These are phyloP conservation scores for Trametes versicolor DNA, from an alignment of 1,284 basidiomycete genomes.

Conservation along the genomic window DNA sequence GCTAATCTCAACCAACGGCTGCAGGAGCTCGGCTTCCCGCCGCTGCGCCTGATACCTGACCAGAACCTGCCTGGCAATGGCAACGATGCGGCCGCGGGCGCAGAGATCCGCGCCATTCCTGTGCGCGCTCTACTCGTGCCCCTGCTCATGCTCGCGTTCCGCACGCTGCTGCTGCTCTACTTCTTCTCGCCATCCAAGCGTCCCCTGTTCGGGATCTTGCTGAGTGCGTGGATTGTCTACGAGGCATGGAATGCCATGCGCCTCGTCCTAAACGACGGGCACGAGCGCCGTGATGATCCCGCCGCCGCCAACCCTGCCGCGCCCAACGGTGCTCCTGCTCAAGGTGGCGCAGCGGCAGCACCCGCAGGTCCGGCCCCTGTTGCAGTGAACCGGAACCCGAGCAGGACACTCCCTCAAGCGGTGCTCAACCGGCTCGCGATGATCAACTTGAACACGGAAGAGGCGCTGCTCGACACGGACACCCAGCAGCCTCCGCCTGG, in stretches of 20 bases:
- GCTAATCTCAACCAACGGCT: slow-evolving; percentile 67
- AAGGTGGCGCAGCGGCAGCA: slow-evolving; percentile 6
- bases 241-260: slow-evolving; percentile 81
- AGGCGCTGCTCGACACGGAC: slow-evolving; percentile 55
- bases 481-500: slow-evolving; percentile 49
- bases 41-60: slow-evolving; percentile 51
- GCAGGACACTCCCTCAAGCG: slow-evolving; percentile 42
- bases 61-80: slow-evolving; percentile 37
- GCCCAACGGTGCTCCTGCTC: slow-evolving; percentile 18
- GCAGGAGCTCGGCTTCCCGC: slow-evolving; percentile 68
- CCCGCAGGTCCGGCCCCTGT: slow-evolving; percentile 30
- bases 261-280: slow-evolving; percentile 56
- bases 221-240: slow-evolving; percentile 77
- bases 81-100: slow-evolving; percentile 40
- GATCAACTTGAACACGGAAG: slow-evolving; percentile 66
- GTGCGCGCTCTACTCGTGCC: slow-evolving; percentile 73
- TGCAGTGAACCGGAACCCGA: slow-evolving; percentile 23
- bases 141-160: slow-evolving; percentile 70
- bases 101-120: slow-evolving; percentile 58
- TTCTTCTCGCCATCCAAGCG: slow-evolving; percentile 83
- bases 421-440: slow-evolving; percentile 64
- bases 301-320: slow-evolving; percentile 38
- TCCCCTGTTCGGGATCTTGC: slow-evolving; percentile 72
- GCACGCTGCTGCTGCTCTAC: slow-evolving; percentile 77
- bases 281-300: slow-evolving; percentile 43